Conservation (phyloP, 1,284 basidiomycete genomes). For the Veloporphyrellus conicus region DNA sequence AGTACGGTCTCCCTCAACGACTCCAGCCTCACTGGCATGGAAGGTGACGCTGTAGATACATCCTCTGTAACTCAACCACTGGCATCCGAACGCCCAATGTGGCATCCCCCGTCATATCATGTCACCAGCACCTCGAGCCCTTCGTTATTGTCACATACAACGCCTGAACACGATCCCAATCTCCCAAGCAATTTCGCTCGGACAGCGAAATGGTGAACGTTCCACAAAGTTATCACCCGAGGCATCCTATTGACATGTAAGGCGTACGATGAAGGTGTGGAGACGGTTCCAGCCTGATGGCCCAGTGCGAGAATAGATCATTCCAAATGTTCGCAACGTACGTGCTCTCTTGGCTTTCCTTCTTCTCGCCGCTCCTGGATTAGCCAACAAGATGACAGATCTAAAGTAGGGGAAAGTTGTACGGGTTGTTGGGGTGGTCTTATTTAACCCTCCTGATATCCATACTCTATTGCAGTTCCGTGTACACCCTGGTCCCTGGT, state of each 20-base stretch:
- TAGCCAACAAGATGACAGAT: background rate
- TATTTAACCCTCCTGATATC: background rate
- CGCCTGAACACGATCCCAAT: slow-evolving; percentile 22
- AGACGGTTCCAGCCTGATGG: slow-evolving; percentile 56
- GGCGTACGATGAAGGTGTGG: slow-evolving; percentile 48
- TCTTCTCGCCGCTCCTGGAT: background rate
- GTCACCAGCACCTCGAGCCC: slow-evolving; percentile 4
- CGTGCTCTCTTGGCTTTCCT: background rate
- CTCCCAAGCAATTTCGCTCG: slow-evolving; percentile 44
- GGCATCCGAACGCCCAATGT: slow-evolving; percentile 5
- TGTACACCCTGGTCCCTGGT: slow-evolving; percentile 2
- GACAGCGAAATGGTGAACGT: slow-evolving; percentile 46
- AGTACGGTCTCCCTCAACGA: too few relatives aligned
- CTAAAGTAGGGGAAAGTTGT: slow-evolving; percentile 8
- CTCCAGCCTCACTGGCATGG: too few relatives aligned
- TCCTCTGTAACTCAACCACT: background rate
- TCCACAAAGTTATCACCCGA: background rate
- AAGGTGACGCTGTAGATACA: background rate
- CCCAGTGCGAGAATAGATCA: slow-evolving; percentile 58
- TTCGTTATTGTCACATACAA: slow-evolving; percentile 5
- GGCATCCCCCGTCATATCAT: slow-evolving; percentile 13
- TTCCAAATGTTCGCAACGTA: slow-evolving; percentile 43
- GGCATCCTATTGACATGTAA: background rate
- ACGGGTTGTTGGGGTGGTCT: background rate
- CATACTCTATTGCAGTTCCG: background rate